Evolutionary conservation across 2,329 filamentous ascomycete genomes (phyloP).

Genomic region (Verticillium alfalfae): DNA sequence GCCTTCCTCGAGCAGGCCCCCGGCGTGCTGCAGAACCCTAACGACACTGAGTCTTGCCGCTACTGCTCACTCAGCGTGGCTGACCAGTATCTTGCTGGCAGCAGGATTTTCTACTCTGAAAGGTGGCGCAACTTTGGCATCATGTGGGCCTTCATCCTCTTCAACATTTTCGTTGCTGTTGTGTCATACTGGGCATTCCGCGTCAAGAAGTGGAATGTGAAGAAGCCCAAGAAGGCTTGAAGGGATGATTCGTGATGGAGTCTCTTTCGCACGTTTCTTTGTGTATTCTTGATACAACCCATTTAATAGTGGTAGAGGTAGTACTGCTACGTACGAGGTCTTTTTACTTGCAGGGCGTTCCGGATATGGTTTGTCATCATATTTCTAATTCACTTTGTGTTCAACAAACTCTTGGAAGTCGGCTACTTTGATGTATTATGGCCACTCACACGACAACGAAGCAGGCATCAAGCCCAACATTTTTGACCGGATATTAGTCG

Average conservation of each 20-base stretch:
- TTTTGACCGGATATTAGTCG: not conserved
- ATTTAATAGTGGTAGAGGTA: not conserved
- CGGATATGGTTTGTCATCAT: not conserved
- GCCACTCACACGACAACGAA: too few species aligned
- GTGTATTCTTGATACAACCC: not conserved
- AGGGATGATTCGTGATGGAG: too few species aligned
- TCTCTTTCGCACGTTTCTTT: not conserved
- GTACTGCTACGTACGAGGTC: not conserved
- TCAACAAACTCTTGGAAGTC: too few species aligned
- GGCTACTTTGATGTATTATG: too few species aligned
- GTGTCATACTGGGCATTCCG: slow-evolving; percentile 58
- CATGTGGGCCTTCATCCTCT: slow-evolving; percentile 60
- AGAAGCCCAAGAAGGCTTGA: not conserved
- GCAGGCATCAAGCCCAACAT: not conserved
- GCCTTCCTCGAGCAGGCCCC: slow-evolving; percentile 42
- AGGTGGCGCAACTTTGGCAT: slow-evolving; percentile 68
- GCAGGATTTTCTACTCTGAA: slow-evolving; percentile 43
- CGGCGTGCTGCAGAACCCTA: slow-evolving; percentile 59
- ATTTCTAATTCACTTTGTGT: too few species aligned
- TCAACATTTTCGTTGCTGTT: slow-evolving; percentile 57
- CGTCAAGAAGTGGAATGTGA: slow-evolving; percentile 32
- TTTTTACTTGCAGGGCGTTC: not conserved
- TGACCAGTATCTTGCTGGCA: slow-evolving; percentile 49
- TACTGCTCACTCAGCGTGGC: slow-evolving; percentile 64
- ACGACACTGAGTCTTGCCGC: slow-evolving; percentile 50